Conservation (phyloP, 2,329 filamentous ascomycete genomes). For the Fusarium sublunatum region DNA sequence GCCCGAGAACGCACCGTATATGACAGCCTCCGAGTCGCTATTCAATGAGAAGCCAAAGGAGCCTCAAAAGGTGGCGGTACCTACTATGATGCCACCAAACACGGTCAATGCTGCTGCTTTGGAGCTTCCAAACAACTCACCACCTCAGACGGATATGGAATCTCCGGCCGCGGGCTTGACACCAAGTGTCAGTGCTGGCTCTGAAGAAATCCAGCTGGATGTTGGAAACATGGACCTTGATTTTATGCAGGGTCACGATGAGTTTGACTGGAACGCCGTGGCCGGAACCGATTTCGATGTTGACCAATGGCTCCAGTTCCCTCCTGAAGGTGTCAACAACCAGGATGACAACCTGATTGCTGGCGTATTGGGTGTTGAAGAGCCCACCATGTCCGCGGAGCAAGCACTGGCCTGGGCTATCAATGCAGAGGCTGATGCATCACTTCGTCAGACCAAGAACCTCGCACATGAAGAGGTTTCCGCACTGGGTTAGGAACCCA, state of each 20-base stretch:
- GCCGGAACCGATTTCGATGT: constrained; percentile 66
- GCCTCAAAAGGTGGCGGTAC: constrained; percentile 19
- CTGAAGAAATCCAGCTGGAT: constrained; percentile 54
- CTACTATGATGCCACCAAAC: constrained; percentile 52
- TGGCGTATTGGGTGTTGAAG: constrained; percentile 48
- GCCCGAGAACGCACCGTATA: constrained; percentile 61
- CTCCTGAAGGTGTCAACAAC: constrained; percentile 59
- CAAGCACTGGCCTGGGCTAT: constrained; percentile 48
- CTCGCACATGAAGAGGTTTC: constrained; percentile 29
- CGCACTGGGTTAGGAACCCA: constrained; percentile 31
- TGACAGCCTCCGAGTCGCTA: constrained; percentile 56
- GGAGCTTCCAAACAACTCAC: constrained; percentile 54
- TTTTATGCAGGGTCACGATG: constrained; percentile 59
- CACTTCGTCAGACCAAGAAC: constrained; percentile 23
- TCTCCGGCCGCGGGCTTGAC: constrained; percentile 54
- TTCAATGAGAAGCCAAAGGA: constrained; percentile 50
- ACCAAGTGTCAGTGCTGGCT: constrained; percentile 59
- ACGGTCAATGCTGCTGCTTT: constrained; percentile 53
- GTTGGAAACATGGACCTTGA: constrained; percentile 58
- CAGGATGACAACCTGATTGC: constrained; percentile 53
- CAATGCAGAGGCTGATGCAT: constrained; percentile 43
- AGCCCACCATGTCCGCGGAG: constrained; percentile 46
- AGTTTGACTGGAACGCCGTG: constrained; percentile 66
- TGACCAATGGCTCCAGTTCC: constrained; percentile 69
- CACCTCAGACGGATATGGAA: constrained; percentile 59